phyloP scores from a whole-genome alignment of 768 basidiomycete genomes.

The Rhizopogon rudus region DNA sequence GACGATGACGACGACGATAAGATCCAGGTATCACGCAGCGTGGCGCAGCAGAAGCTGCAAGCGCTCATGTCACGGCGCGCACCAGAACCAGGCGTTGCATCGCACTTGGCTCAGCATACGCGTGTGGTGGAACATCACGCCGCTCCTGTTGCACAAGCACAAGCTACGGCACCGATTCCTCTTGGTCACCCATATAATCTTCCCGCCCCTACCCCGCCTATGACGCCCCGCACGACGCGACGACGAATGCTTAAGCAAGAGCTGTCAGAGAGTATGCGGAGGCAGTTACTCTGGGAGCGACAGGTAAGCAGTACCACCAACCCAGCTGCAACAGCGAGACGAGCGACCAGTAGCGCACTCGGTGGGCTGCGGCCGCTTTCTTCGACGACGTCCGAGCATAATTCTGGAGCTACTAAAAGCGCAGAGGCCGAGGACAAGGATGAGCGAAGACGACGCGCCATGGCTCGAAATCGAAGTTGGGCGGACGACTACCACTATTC shows the following conservation, averaged over 20 bases:
- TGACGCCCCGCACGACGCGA: slow-evolving; percentile 82
- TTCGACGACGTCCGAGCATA: slow-evolving; percentile 16
- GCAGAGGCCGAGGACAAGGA: slow-evolving; percentile 32
- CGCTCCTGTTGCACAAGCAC: slow-evolving; percentile 25
- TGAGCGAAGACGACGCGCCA: slow-evolving; percentile 37
- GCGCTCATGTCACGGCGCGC: slow-evolving; percentile 46
- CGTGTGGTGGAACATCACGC: slow-evolving; percentile 12
- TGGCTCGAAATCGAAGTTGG: slow-evolving; percentile 65
- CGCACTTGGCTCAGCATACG: slow-evolving; percentile 17
- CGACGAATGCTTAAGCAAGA: slow-evolving; percentile 82
- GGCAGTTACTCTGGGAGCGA: slow-evolving; percentile 79
- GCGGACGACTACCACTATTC: slow-evolving; percentile 61
- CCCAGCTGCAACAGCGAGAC: slow-evolving; percentile 31
- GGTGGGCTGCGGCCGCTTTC: slow-evolving; percentile 30
- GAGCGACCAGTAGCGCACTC: slow-evolving; percentile 23
- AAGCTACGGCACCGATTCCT: slow-evolving; percentile 50
- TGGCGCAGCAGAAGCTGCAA: slow-evolving; percentile 64
- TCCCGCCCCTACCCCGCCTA: slow-evolving; percentile 57
- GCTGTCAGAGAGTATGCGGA: slow-evolving; percentile 76
- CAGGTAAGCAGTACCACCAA: slow-evolving; percentile 54
- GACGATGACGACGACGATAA: slow-evolving; percentile 43
- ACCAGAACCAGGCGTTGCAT: slow-evolving; percentile 22
- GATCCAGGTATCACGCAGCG: slow-evolving; percentile 58
- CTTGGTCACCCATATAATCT: slow-evolving; percentile 69
- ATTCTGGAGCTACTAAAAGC: slow-evolving; percentile 8